phyloP scores from a whole-genome alignment of 1,284 basidiomycete genomes.

The Fomitopsis palustris region DNA sequence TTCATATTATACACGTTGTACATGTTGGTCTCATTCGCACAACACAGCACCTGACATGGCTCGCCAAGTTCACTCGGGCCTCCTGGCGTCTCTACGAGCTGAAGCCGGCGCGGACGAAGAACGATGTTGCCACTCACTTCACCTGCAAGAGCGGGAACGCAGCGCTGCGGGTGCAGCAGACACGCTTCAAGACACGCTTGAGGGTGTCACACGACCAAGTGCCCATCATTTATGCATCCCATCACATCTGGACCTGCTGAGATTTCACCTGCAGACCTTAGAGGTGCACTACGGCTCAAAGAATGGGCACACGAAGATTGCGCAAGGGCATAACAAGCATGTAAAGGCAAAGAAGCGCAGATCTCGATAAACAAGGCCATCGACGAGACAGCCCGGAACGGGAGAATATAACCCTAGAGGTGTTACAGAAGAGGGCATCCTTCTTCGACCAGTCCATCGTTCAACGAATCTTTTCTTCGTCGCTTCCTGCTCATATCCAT shows the following conservation, averaged over 20 bases:
- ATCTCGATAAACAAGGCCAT: slow-evolving; percentile 7
- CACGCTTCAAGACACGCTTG: slow-evolving; percentile 22
- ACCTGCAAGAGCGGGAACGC: slow-evolving; percentile 7
- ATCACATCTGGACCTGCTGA: neutral
- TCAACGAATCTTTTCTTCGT: slow-evolving; percentile 4
- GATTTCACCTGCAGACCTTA: slow-evolving; percentile 1
- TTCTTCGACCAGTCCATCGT: slow-evolving; percentile 10
- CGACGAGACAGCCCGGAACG: slow-evolving; percentile 5
- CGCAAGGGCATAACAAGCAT: slow-evolving; percentile 2
- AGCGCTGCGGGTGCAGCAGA: slow-evolving; percentile 10
- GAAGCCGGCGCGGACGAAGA: slow-evolving; percentile 23
- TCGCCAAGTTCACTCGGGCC: slow-evolving; percentile 18
- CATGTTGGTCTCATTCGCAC: neutral
- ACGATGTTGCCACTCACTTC: slow-evolving; percentile 19
- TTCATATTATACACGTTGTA: neutral
- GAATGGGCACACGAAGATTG: neutral
- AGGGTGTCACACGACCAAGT: slow-evolving; percentile 13
- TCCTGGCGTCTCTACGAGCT: slow-evolving; percentile 16
- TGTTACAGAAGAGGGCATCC: slow-evolving; percentile 4
- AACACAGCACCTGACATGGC: slow-evolving; percentile 10
- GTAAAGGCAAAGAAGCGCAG: slow-evolving; percentile 12
- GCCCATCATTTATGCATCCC: neutral
- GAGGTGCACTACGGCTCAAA: neutral
- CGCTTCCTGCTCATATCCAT: too few relatives aligned
- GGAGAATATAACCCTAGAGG: slow-evolving; percentile 2